Percentiles rank a stretch among this genome's conserved stretches.
These are phyloP conservation scores for Phytopythium cucurbitacearum DNA, from an alignment of 352 stramenopile species.

Conservation along the genomic window DNA sequence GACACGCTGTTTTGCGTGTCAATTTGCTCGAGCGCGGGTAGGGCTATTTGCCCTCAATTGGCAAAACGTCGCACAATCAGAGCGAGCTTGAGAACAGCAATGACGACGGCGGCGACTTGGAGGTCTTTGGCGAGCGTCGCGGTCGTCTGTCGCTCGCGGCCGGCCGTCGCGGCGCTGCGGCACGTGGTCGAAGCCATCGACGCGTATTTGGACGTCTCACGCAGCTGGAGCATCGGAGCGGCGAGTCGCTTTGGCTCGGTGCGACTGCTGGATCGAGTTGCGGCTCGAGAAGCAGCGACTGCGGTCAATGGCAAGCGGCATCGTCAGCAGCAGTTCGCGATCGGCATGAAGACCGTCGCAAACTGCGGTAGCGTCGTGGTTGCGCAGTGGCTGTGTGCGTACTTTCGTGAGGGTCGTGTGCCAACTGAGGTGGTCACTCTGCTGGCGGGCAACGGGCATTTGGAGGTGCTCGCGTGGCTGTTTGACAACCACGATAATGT, in stretches of 20 bases:
- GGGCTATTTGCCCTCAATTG: too few species aligned
- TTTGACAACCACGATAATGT: constrained; percentile 25
- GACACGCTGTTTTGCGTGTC: too few species aligned
- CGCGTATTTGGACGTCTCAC: constrained; percentile 21
- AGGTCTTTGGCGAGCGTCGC: constrained; percentile 1
- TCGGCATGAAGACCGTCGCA: constrained; percentile 4
- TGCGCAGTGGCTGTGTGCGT: constrained; percentile 15
- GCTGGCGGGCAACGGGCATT: constrained; percentile 18
- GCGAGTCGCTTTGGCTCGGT: not conserved
- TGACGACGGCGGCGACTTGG: too few species aligned
- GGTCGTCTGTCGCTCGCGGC: constrained; percentile 14
- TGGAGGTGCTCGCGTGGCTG: constrained; percentile 20
- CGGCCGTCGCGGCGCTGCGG: constrained; percentile 12
- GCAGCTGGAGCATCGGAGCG: constrained; percentile 7
- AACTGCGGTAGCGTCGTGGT: constrained; percentile 9
- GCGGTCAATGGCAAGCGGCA: not conserved
- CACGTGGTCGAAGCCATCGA: constrained; percentile 19
- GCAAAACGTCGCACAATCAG: too few species aligned
- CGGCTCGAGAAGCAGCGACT: not conserved
- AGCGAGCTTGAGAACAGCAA: too few species aligned
- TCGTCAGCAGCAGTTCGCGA: constrained; percentile 7
- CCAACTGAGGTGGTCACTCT: constrained; percentile 10
- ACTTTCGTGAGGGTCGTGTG: constrained; percentile 12
- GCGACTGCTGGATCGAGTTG: constrained; percentile 1
- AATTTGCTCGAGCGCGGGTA: too few species aligned